A percentile compares a stretch with the other conserved stretches of the same genome.
Conservation (phyloP, 495 filamentous ascomycete genomes). For the Neurospora sp. region DNA sequence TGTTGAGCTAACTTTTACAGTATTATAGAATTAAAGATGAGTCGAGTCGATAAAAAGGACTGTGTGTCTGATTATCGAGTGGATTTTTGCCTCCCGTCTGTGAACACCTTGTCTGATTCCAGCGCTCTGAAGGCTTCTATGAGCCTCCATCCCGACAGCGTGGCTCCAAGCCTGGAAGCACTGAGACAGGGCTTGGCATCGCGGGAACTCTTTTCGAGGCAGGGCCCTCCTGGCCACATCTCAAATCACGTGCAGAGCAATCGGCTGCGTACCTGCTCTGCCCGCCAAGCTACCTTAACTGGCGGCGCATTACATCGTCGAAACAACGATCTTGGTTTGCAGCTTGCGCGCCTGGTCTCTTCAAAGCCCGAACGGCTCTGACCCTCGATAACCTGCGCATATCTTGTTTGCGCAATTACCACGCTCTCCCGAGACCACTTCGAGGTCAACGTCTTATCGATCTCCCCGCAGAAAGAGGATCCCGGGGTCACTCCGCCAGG, state of each 20-base stretch:
- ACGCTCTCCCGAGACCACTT: not conserved
- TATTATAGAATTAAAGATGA: slow-evolving; percentile 3
- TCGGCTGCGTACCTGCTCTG: not conserved
- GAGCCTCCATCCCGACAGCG: not conserved
- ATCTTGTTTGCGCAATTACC: not conserved
- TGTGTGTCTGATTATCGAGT: slow-evolving; percentile 5
- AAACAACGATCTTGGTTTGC: not conserved
- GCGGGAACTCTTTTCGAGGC: not conserved
- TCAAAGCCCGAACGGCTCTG: not conserved
- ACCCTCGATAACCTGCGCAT: not conserved
- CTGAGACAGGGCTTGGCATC: not conserved
- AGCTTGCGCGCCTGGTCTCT: not conserved
- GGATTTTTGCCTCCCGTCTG: slow-evolving; percentile 7
- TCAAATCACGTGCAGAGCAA: not conserved
- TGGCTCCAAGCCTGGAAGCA: not conserved
- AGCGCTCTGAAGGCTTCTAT: not conserved
- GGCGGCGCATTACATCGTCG: not conserved
- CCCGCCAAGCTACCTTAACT: not conserved
- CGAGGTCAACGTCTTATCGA: not conserved
- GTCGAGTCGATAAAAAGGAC: slow-evolving; percentile 22
- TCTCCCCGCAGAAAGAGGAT: not conserved
- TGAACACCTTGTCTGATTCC: not conserved
- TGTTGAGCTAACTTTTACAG: no score
- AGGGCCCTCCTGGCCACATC: not conserved
- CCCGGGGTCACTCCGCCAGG: not conserved